Conservation (phyloP, 2,329 filamentous ascomycete genomes). For the Trichoderma hamatum region DNA sequence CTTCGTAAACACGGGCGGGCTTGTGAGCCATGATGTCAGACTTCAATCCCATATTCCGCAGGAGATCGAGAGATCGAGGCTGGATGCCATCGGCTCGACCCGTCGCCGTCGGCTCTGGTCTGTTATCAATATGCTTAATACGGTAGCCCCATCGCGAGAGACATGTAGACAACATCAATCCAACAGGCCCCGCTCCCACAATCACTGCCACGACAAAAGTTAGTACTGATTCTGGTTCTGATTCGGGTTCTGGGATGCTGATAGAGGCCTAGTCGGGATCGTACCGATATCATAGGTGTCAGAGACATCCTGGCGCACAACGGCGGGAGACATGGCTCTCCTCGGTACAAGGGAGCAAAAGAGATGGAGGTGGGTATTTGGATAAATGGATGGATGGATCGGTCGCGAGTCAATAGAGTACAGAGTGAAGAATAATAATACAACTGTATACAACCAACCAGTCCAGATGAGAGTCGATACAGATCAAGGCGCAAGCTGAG, state of each 20-base stretch:
- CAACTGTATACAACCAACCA: background rate
- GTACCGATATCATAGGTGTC: slow-evolving; percentile 24
- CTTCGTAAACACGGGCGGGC: slow-evolving; percentile 82
- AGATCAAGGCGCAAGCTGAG: background rate
- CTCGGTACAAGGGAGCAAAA: background rate
- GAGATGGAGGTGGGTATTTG: background rate
- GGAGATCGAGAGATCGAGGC: slow-evolving; percentile 81
- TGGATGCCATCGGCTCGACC: slow-evolving; percentile 92
- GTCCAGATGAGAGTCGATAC: background rate
- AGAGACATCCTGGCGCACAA: slow-evolving; percentile 16
- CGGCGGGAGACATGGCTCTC: slow-evolving; percentile 17
- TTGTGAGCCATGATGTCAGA: slow-evolving; percentile 83
- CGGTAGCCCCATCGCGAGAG: slow-evolving; percentile 91
- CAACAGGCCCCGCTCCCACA: slow-evolving; percentile 85
- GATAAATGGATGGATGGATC: background rate
- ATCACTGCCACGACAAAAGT: slow-evolving; percentile 61
- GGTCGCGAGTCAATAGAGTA: background rate
- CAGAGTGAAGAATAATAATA: background rate
- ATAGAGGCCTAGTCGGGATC: background rate
- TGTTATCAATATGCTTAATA: slow-evolving; percentile 93
- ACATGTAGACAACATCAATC: slow-evolving; percentile 83
- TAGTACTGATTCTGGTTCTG: background rate
- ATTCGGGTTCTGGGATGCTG: background rate
- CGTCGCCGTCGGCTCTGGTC: slow-evolving; percentile 79
- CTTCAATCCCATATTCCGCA: slow-evolving; percentile 89